Conservation (phyloP, 2,329 filamentous ascomycete species). For the Graphium sp. region DNA sequence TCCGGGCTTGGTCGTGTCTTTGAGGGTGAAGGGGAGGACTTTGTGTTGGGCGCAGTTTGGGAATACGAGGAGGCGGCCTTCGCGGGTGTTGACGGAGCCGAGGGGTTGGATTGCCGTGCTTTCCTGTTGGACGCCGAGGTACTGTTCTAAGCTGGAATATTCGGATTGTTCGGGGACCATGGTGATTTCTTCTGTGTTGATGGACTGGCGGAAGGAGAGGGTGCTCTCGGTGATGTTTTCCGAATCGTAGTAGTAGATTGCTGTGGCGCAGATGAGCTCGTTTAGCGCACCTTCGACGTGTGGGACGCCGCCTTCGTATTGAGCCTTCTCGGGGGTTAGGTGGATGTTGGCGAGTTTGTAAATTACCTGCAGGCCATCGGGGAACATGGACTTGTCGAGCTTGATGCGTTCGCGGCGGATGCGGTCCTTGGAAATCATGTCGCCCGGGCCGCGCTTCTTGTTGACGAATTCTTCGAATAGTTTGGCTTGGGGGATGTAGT, state of each 20-base stretch:
- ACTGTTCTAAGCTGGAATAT: slow-evolving; percentile 13
- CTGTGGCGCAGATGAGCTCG: slow-evolving; percentile 46
- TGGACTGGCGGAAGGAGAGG: slow-evolving; percentile 30
- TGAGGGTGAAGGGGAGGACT: slow-evolving; percentile 29
- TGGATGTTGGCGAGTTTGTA: slow-evolving; percentile 46
- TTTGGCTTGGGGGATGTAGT: slow-evolving; percentile 5
- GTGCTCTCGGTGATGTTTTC: slow-evolving; percentile 39
- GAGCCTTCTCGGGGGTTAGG: slow-evolving; percentile 38
- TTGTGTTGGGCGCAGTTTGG: slow-evolving; percentile 26
- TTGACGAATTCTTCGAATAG: too few species aligned
- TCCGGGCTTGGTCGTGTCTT: slow-evolving; percentile 30
- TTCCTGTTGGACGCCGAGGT: slow-evolving; percentile 15
- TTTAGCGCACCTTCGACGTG: slow-evolving; percentile 40
- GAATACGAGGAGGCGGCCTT: slow-evolving; percentile 27
- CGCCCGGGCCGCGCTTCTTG: too few species aligned
- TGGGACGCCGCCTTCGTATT: slow-evolving; percentile 34
- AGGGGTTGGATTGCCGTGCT: slow-evolving; percentile 12
- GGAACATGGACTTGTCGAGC: too few species aligned
- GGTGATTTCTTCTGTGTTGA: slow-evolving; percentile 13
- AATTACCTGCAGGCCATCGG: slow-evolving; percentile 36
- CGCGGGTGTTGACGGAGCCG: slow-evolving; percentile 21
- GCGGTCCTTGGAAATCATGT: too few species aligned
- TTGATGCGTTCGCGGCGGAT: too few species aligned
- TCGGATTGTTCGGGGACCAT: slow-evolving; percentile 14
- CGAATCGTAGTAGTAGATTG: slow-evolving; percentile 43